Conservation (phyloP, 1,139 yeast genomes). For the Blastobotrys buckinghamii region DNA sequence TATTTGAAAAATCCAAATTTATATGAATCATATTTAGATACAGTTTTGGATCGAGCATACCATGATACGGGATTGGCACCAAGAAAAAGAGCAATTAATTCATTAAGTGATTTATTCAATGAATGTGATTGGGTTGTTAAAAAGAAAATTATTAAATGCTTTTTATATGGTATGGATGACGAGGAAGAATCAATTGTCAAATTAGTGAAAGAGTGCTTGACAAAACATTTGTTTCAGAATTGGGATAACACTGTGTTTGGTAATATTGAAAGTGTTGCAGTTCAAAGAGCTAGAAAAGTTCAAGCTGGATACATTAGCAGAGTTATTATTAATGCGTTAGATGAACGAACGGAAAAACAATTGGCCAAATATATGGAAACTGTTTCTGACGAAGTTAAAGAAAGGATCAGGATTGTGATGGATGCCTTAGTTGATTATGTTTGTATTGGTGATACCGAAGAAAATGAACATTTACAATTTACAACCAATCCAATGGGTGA, state of each 20-base stretch:
- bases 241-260: slow-evolving; percentile 10
- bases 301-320: slow-evolving; percentile 1
- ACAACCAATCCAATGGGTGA: background rate
- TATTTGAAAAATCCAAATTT: slow-evolving; percentile 7
- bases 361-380: background rate
- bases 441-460: background rate
- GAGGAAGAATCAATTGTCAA: slow-evolving; percentile 12
- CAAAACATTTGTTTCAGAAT: slow-evolving; percentile 3
- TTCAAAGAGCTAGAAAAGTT: slow-evolving; percentile 1
- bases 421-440: slow-evolving; percentile 10
- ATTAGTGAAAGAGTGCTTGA: slow-evolving; percentile 4
- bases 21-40: slow-evolving; percentile 6
- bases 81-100: slow-evolving; percentile 7
- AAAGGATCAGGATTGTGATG: slow-evolving; percentile 2
- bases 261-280: slow-evolving; percentile 3
- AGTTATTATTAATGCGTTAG: slow-evolving; percentile 2
- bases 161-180: slow-evolving; percentile 10
- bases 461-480: background rate
- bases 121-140: background rate
- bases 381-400: slow-evolving; percentile 1
- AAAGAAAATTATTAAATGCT: slow-evolving; percentile 5
- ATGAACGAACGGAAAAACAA: slow-evolving; percentile 1
- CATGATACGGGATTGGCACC: slow-evolving; percentile 11
- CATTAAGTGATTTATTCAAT: slow-evolving; percentile 4
- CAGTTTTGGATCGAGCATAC: slow-evolving; percentile 8